Base-by-base conservation (phyloP, 2,329 filamentous ascomycete genomes). In the Chaetothyriales sp. region DNA sequence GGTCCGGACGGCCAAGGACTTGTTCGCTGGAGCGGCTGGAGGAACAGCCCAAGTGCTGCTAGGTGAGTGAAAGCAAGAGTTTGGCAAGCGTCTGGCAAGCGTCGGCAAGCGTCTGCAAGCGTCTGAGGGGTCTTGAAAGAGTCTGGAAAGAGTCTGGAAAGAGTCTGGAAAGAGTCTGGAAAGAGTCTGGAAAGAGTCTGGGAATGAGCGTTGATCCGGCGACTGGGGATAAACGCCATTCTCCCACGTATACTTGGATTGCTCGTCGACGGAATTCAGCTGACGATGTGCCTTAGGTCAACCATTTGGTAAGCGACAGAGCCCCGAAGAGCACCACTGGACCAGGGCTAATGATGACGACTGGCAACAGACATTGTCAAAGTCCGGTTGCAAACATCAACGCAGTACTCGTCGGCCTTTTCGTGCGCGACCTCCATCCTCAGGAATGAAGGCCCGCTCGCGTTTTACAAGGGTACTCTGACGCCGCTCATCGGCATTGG, bases 391-490 rank as follows among this genome's bases (percentile, higher is more conserved):
- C 92, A 98, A 70, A 98, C 92, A 15, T 85, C 85, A 50, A 82
- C 77, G 19, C 79, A 86, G 61, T 94, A 95, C 75, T 76, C 79
- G 50, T 83, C 80, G 58, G 92, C 92, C 50, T 70, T 94, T 46
- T 77, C 87, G 62, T 87, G 86, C 60, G 92, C 89, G 6, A 77
- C 77, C 49, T 80, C 84, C 57, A 97, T 98, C 72, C 87, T 87
- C 70, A 82, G 80, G 63, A 83, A 87, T 64, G 92, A 98, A 69
- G 92, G 92, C 1, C 77, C 89, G 2, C 72, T 86, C 10, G 92
- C 92, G 52, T 98, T 98, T 75, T 98, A 98, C 80, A 98, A 98
- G 72, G 92, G 92, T 63, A 97, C 92, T 0, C 76, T 98, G 52
- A 97, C 92, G 4, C 92, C 92, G 0, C 77, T 98, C 51, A 80